phyloP scores from a whole-genome alignment of 257 asterid genomes.

The Asclepias syriaca region DNA sequence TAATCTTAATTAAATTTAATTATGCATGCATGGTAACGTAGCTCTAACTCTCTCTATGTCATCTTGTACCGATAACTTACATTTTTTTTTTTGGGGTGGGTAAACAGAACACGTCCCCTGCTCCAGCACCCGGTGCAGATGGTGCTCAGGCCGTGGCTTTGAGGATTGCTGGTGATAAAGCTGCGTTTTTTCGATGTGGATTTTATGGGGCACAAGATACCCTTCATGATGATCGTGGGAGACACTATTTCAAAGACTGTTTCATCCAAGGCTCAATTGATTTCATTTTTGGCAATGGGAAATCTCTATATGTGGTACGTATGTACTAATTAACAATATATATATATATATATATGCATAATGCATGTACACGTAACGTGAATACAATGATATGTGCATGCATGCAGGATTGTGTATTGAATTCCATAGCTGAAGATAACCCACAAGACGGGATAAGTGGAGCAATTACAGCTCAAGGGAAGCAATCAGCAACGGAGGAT shows the following conservation, averaged over 20 bases:
- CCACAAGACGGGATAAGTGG: conserved; percentile 38
- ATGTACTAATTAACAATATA: too few species aligned
- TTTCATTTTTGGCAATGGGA: conserved; percentile 76
- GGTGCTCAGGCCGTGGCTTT: conserved; percentile 79
- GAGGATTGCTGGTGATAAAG: conserved; percentile 55
- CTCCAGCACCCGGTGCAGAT: conserved; percentile 55
- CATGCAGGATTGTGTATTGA: conserved; percentile 55
- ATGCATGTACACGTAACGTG: too few species aligned
- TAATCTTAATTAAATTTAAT: conserved; percentile 12
- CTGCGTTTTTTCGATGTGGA: conserved; percentile 85
- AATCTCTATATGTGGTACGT: conserved; percentile 58
- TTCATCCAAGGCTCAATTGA: conserved; percentile 86
- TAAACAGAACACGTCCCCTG: conserved; percentile 67
- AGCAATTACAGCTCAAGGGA: conserved; percentile 71
- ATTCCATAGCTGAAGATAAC: conserved; percentile 54
- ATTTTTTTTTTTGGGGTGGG: too few species aligned
- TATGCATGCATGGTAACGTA: too few species aligned
- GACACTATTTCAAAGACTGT: conserved; percentile 78
- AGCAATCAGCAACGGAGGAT: conserved; percentile 39
- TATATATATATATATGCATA: too few species aligned
- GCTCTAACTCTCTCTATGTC: too few species aligned
- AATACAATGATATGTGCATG: not conserved
- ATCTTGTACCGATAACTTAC: too few species aligned
- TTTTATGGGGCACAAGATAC: conserved; percentile 86
- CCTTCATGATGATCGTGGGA: conserved; percentile 63